These are phyloP conservation scores for Phtheirospermum japonicum DNA, from an alignment of 257 asterid genomes.

Conservation along the genomic window DNA sequence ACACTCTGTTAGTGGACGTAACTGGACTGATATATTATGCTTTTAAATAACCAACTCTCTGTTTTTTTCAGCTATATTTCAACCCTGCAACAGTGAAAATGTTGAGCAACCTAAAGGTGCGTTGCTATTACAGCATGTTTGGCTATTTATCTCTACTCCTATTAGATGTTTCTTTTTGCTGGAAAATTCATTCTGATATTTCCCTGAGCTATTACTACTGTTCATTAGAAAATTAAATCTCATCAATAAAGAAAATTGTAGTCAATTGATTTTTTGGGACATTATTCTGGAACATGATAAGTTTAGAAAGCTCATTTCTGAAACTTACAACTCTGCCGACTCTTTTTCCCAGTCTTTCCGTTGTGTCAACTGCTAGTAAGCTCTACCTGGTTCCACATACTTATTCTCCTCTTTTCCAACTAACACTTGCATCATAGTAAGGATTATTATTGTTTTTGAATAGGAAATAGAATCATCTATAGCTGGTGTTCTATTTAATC, in stretches of 20 bases:
- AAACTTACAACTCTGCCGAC: constrained; percentile 16
- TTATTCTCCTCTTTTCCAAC: background rate
- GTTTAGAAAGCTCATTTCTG: background rate
- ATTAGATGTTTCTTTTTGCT: constrained; percentile 13
- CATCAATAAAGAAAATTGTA: constrained; percentile 16
- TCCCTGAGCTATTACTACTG: constrained; percentile 19
- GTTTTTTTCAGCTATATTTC: constrained; percentile 78
- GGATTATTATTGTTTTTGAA: constrained; percentile 24
- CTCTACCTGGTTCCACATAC: constrained; percentile 3
- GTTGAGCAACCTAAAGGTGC: constrained; percentile 99
- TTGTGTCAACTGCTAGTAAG: constrained; percentile 6
- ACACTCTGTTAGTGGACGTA: constrained; percentile 17
- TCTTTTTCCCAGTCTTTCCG: background rate
- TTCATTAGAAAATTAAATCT: constrained; percentile 4
- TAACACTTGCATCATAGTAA: too few species aligned
- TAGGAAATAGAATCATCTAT: constrained; percentile 13
- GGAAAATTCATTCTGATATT: constrained; percentile 13
- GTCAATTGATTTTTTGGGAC: constrained; percentile 17
- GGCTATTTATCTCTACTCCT: constrained; percentile 17
- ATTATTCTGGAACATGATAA: constrained; percentile 8
- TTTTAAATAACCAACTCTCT: constrained; percentile 19
- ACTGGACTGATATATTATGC: constrained; percentile 9
- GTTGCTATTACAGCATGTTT: constrained; percentile 25
- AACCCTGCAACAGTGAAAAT: constrained; percentile 98
- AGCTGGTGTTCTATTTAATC: constrained; percentile 10